Percentiles rank a stretch among this genome's conserved stretches.
Evolutionary conservation across 495 filamentous ascomycete species (phyloP).

Genomic region (Staphylotrichum tortipilum): DNA sequence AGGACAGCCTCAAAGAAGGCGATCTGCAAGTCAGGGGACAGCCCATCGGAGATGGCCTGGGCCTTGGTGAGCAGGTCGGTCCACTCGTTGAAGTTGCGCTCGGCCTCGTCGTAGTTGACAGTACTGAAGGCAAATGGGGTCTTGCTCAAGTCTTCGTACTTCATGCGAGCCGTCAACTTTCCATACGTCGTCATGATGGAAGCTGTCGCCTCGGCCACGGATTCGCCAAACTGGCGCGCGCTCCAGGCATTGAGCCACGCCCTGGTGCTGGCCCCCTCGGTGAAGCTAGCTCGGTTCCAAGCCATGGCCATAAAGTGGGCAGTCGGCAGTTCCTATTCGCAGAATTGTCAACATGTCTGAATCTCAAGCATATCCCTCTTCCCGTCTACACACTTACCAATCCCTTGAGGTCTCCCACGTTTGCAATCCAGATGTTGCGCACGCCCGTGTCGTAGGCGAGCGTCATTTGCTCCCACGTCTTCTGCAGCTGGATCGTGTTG

Average conservation of each 20-base stretch:
- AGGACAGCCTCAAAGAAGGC: slow-evolving; percentile 56
- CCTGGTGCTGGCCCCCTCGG: slow-evolving; percentile 34
- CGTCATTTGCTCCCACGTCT: slow-evolving; percentile 46
- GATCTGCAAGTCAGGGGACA: slow-evolving; percentile 30
- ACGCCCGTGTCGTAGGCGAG: slow-evolving; percentile 48
- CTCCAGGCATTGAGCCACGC: slow-evolving; percentile 44
- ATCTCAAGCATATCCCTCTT: too few relatives aligned
- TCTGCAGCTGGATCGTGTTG: slow-evolving; percentile 52
- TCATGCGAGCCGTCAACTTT: slow-evolving; percentile 46
- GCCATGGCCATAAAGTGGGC: slow-evolving; percentile 52
- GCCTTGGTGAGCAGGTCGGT: slow-evolving; percentile 38
- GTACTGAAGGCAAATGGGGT: slow-evolving; percentile 47
- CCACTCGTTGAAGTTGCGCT: slow-evolving; percentile 49
- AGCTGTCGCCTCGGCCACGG: slow-evolving; percentile 32
- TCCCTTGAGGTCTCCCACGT: slow-evolving; percentile 59
- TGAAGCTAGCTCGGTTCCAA: slow-evolving; percentile 44
- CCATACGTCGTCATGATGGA: slow-evolving; percentile 48
- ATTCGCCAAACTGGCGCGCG: slow-evolving; percentile 19
- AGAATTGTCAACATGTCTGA: too few relatives aligned
- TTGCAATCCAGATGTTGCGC: slow-evolving; percentile 55
- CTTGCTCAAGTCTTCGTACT: slow-evolving; percentile 49
- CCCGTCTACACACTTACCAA: slow-evolving; percentile 36
- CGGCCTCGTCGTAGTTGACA: slow-evolving; percentile 57
- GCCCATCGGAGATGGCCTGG: slow-evolving; percentile 37
- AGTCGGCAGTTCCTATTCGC: slow-evolving; percentile 43